Percentiles rank a stretch among this genome's conserved stretches.
Evolutionary conservation across 306 rosid species (phyloP).

Genomic region (Cucumis cinereus): DNA sequence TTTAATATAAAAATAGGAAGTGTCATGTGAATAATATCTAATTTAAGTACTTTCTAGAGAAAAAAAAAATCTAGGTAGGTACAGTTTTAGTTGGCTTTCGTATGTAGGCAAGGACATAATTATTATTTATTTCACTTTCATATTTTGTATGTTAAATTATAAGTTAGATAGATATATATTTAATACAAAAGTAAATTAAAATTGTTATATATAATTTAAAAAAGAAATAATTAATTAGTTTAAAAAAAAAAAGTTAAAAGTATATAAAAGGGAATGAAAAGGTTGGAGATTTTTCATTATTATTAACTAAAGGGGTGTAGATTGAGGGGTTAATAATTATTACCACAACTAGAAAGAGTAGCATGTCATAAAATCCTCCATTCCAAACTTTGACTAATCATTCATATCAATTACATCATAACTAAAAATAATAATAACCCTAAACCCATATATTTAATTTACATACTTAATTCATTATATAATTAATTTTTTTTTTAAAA

Average conservation of each 20-base stretch:
- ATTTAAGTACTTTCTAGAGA: not conserved
- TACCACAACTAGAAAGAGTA: not conserved
- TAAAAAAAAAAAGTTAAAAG: not conserved
- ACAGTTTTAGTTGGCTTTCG: not conserved
- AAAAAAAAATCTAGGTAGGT: too few relatives aligned
- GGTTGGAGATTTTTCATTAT: not conserved
- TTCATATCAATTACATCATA: not conserved
- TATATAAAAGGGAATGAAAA: not conserved
- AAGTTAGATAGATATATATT: too few relatives aligned
- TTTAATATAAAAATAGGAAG: not conserved
- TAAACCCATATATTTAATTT: too few relatives aligned
- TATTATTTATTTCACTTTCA: too few relatives aligned
- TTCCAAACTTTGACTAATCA: slow-evolving; percentile 2
- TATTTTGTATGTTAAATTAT: too few relatives aligned
- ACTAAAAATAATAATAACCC: not conserved
- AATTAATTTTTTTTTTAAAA: too few relatives aligned
- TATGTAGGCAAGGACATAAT: not conserved
- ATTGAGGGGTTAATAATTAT: not conserved
- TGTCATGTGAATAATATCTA: not conserved
- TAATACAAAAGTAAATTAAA: too few relatives aligned
- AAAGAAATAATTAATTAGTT: too few relatives aligned
- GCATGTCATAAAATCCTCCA: not conserved
- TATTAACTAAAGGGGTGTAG: not conserved
- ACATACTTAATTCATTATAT: too few relatives aligned
- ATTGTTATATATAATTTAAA: too few relatives aligned